Evolutionary conservation across 2,329 filamentous ascomycete genomes (phyloP).

Genomic region (Lachnellula willkommii): DNA sequence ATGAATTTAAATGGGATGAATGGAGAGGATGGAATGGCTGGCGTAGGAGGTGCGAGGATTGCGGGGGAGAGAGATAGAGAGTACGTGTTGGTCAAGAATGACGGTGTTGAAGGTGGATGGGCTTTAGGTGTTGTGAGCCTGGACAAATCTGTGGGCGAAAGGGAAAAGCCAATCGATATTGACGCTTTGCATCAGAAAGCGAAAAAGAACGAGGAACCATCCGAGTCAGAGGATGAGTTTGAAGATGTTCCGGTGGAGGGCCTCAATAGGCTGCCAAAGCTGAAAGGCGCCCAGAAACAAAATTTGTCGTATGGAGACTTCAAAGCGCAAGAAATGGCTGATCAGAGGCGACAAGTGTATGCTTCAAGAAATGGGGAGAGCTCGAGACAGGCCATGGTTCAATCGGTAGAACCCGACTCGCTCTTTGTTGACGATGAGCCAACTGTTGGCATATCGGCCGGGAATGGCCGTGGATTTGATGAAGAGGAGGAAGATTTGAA

Average conservation of each 20-base stretch:
- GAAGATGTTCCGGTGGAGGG: conserved; percentile 35
- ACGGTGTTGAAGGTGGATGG: conserved; percentile 92
- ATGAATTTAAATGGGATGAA: conserved; percentile 95
- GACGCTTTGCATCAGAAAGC: conserved; percentile 60
- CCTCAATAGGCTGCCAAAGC: conserved; percentile 31
- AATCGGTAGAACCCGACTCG: conserved; percentile 21
- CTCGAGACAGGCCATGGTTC: conserved; percentile 9
- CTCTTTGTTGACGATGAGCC: conserved; percentile 27
- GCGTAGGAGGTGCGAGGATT: conserved; percentile 57
- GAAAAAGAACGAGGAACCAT: conserved; percentile 52
- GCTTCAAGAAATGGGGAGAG: conserved; percentile 10
- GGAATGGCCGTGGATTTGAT: conserved; percentile 10
- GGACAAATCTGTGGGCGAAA: conserved; percentile 71
- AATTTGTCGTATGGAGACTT: conserved; percentile 26
- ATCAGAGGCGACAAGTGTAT: conserved; percentile 20
- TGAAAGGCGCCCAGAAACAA: conserved; percentile 8
- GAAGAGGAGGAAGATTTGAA: conserved; percentile 62
- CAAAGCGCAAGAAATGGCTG: conserved; percentile 24
- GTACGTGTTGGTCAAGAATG: conserved; percentile 94
- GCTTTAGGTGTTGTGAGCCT: conserved; percentile 88
- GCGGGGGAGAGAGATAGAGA: conserved; percentile 85
- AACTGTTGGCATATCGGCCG: conserved; percentile 8
- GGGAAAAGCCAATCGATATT: conserved; percentile 87
- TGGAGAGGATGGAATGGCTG: conserved; percentile 64
- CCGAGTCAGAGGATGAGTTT: conserved; percentile 58